These are phyloP conservation scores for Beauveria medogensis DNA, from an alignment of 2,329 filamentous ascomycete species.

Conservation along the genomic window DNA sequence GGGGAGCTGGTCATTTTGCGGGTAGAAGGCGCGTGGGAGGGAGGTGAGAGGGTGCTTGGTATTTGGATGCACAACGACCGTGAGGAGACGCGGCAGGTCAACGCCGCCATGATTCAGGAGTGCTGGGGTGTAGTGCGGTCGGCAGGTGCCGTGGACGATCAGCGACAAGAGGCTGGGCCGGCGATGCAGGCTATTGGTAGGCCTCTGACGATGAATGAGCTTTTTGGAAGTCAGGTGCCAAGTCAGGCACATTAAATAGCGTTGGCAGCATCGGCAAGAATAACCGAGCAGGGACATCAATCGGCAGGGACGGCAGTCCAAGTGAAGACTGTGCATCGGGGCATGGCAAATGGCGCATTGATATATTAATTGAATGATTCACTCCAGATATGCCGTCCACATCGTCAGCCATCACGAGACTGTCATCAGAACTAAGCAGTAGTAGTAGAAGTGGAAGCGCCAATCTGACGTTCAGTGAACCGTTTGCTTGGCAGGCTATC, in stretches of 20 bases:
- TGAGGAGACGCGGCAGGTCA: constrained; percentile 34
- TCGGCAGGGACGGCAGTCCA: neutral
- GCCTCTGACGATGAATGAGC: constrained; percentile 35
- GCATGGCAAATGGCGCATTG: neutral
- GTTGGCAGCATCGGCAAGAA: neutral
- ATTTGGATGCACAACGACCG: constrained; percentile 48
- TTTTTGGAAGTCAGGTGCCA: constrained; percentile 30
- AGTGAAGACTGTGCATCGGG: neutral
- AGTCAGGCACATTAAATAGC: constrained; percentile 9
- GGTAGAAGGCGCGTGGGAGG: constrained; percentile 27
- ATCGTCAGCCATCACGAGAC: no score
- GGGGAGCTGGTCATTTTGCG: constrained; percentile 46
- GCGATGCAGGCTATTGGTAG: constrained; percentile 37
- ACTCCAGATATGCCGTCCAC: neutral
- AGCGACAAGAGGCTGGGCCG: constrained; percentile 29
- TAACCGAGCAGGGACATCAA: neutral
- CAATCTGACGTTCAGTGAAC: neutral
- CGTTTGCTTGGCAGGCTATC: neutral
- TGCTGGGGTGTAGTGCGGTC: constrained; percentile 32
- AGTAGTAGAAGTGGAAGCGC: neutral
- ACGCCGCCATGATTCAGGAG: constrained; percentile 33
- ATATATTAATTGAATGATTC: neutral
- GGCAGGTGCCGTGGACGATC: constrained; percentile 19
- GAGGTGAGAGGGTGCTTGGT: constrained; percentile 37
- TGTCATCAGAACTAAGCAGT: no score